phyloP scores from a whole-genome alignment of 2,329 filamentous ascomycete species.

The Colletotrichum sp. region DNA sequence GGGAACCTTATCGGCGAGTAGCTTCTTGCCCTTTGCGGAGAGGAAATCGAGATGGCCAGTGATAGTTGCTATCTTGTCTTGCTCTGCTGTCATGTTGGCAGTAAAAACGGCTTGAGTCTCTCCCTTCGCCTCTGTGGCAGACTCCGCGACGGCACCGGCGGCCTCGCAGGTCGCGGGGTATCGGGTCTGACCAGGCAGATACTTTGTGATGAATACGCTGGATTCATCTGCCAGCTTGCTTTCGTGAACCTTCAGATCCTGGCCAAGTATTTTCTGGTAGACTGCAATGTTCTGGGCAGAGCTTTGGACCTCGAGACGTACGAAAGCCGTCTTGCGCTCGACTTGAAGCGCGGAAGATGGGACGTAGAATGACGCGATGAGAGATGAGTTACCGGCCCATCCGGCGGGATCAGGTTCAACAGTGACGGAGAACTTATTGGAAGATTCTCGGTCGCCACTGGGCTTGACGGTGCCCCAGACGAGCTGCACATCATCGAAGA shows the following conservation, averaged over 20 bases:
- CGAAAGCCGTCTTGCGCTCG: conserved; percentile 31
- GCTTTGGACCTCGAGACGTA: conserved; percentile 36
- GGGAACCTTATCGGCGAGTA: conserved; percentile 41
- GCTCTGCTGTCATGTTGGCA: conserved; percentile 23
- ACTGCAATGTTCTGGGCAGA: conserved; percentile 26
- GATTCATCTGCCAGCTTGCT: conserved; percentile 30
- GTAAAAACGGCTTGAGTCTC: conserved; percentile 29
- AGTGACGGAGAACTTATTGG: conserved; percentile 34
- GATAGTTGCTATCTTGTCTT: conserved; percentile 36
- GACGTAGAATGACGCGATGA: conserved; percentile 47
- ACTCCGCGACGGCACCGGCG: conserved; percentile 24
- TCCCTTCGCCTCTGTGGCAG: conserved; percentile 18
- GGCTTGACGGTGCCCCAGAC: conserved; percentile 41
- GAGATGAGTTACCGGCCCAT: conserved; percentile 40
- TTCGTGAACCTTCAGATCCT: conserved; percentile 34
- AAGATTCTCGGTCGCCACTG: conserved; percentile 24
- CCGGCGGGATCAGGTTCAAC: conserved; percentile 38
- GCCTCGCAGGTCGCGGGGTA: conserved; percentile 29
- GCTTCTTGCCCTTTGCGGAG: conserved; percentile 34
- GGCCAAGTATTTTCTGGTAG: conserved; percentile 29
- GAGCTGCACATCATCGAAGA: conserved; percentile 45
- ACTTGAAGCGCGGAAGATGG: conserved; percentile 37
- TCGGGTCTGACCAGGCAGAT: conserved; percentile 36
- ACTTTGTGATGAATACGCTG: conserved; percentile 40
- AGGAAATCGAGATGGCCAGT: conserved; percentile 44